phyloP scores from a whole-genome alignment of 2,329 filamentous ascomycete species.

The Gliomastix tumulicola region DNA sequence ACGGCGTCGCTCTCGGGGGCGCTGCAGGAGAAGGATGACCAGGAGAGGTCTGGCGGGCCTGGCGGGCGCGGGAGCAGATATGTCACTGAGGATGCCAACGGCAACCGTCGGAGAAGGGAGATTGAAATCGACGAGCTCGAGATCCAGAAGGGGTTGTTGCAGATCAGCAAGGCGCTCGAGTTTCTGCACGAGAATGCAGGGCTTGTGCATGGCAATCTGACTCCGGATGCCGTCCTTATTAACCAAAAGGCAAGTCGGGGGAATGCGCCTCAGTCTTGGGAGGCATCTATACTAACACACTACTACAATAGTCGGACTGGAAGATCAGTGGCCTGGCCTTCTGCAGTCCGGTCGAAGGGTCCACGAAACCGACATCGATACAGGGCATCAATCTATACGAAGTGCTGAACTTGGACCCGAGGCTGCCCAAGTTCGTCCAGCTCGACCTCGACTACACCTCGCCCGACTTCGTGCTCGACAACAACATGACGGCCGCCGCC shows the following conservation, averaged over 20 bases:
- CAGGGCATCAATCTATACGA: constrained; percentile 77
- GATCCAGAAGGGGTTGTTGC: constrained; percentile 91
- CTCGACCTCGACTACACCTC: constrained; percentile 90
- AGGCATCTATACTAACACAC: constrained; percentile 19
- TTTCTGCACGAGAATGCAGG: constrained; percentile 94
- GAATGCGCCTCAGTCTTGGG: not conserved
- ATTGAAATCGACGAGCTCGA: constrained; percentile 94
- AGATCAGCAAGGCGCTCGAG: constrained; percentile 89
- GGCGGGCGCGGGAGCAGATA: constrained; percentile 70
- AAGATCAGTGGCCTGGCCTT: constrained; percentile 95
- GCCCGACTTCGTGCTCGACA: constrained; percentile 90
- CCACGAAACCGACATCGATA: constrained; percentile 67
- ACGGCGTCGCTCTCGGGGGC: constrained; percentile 81
- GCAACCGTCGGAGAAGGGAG: constrained; percentile 66
- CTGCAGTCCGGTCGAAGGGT: constrained; percentile 71
- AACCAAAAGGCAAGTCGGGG: constrained; percentile 71
- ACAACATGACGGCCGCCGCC: constrained; percentile 72
- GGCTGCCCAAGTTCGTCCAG: constrained; percentile 76
- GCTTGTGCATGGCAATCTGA: constrained; percentile 89
- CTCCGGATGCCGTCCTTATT: constrained; percentile 86
- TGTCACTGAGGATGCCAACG: constrained; percentile 73
- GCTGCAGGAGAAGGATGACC: constrained; percentile 81
- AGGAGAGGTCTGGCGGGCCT: constrained; percentile 63
- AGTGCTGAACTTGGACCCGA: constrained; percentile 75
- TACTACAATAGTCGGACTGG: constrained; percentile 71